Evolutionary conservation across 257 asterid genomes (phyloP).

Genomic region (Penstemon davidsonii): DNA sequence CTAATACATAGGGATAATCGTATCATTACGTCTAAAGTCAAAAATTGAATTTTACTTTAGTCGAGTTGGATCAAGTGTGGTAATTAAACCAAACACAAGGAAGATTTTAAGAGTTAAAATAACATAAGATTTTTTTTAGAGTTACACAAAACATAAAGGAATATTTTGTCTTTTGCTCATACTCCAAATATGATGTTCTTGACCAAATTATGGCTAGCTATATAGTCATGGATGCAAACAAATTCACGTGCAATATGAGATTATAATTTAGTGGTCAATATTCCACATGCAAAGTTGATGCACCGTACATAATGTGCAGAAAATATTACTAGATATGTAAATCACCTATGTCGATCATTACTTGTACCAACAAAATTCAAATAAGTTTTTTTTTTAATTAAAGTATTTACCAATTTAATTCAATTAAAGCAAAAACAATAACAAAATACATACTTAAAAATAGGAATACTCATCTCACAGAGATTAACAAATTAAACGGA

Average conservation of each 20-base stretch:
- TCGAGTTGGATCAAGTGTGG: no score
- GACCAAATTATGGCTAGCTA: background rate
- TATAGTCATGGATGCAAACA: slow-evolving; percentile 8
- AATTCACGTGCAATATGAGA: slow-evolving; percentile 27
- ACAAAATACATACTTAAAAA: no score
- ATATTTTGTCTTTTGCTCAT: background rate
- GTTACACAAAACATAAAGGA: no score
- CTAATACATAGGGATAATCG: no score
- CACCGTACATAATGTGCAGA: slow-evolving; percentile 28
- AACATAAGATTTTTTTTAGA: no score
- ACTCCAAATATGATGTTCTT: background rate
- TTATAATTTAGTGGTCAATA: background rate
- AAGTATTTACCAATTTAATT: background rate
- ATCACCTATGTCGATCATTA: background rate
- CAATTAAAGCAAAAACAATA: no score
- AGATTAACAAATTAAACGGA: no score
- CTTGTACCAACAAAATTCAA: slow-evolving; percentile 4
- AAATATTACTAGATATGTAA: background rate
- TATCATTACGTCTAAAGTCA: no score
- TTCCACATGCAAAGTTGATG: slow-evolving; percentile 21
- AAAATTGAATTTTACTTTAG: no score
- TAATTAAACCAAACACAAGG: no score
- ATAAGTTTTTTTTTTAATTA: slow-evolving; percentile 31
- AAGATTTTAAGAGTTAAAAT: no score
- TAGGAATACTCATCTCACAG: no score